These are phyloP conservation scores for Candida sp. DNA, from an alignment of 1,139 yeast species.

Conservation along the genomic window DNA sequence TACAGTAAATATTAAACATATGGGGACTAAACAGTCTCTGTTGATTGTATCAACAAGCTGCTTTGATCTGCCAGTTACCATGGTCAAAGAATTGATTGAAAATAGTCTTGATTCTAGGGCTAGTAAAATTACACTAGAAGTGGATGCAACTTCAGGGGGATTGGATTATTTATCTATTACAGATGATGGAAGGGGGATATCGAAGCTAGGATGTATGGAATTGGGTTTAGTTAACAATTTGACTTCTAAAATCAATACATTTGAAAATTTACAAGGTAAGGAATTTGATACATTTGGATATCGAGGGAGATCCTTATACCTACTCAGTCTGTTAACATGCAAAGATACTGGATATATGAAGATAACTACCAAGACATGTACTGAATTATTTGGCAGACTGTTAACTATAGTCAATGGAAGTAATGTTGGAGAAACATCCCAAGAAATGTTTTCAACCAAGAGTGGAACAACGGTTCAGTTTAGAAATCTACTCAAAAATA, in stretches of 20 bases:
- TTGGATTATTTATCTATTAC: slow-evolving; percentile 1
- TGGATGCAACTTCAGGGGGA: slow-evolving; percentile 1
- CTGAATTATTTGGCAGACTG: slow-evolving; percentile 1
- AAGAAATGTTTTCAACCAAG: neutral
- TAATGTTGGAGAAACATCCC: neutral
- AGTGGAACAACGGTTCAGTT: neutral
- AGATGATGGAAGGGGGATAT: slow-evolving; percentile 3
- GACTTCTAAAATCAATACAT: neutral
- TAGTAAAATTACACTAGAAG: neutral
- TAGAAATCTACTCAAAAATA: neutral
- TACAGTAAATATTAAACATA: neutral
- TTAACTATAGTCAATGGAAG: neutral
- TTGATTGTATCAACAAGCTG: neutral
- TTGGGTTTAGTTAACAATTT: neutral
- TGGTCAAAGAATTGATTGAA: slow-evolving; percentile 3
- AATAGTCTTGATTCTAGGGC: slow-evolving; percentile 1
- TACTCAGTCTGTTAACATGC: neutral
- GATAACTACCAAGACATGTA: neutral
- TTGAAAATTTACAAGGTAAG: neutral
- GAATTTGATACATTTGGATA: neutral
- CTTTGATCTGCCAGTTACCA: neutral
- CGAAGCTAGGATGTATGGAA: neutral
- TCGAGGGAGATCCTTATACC: neutral
- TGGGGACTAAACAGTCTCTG: neutral
- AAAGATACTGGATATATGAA: slow-evolving; percentile 1